Percentiles rank a stretch among this genome's conserved stretches.
Conservation (phyloP, 1,139 yeast species). For the Taiozyma onychis region DNA sequence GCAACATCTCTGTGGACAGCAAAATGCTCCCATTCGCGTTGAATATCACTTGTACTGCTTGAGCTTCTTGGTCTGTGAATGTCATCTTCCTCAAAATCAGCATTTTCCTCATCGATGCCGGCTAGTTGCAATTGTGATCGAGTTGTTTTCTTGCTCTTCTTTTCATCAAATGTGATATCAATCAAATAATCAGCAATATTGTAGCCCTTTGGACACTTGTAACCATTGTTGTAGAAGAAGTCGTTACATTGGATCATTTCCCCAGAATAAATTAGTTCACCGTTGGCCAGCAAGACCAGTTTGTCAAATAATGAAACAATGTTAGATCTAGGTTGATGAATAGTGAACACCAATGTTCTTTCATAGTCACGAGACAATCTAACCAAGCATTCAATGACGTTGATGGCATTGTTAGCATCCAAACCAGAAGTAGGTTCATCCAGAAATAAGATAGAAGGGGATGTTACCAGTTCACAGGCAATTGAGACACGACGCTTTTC, state of each 20-base stretch:
- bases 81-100: conserved; percentile 24
- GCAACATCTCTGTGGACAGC: conserved; percentile 78
- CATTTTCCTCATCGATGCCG: conserved; percentile 22
- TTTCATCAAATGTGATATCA: conserved; percentile 66
- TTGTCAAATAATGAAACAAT: conserved; percentile 88
- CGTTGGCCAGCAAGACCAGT: conserved; percentile 73
- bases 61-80: conserved; percentile 30
- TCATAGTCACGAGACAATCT: conserved; percentile 73
- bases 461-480: conserved; percentile 84
- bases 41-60: conserved; percentile 44
- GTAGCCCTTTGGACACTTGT: conserved; percentile 80
- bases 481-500: conserved; percentile 85
- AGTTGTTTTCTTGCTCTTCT: conserved; percentile 10
- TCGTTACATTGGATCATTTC: conserved; percentile 65
- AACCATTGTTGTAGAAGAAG: conserved; percentile 72
- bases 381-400: conserved; percentile 81
- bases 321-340: conserved; percentile 97
- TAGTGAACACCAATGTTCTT: conserved; percentile 86
- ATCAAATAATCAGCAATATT: conserved; percentile 91
- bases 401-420: conserved; percentile 89
- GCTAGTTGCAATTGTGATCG: conserved; percentile 18
- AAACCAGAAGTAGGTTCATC: conserved; percentile 95
- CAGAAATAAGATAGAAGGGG: conserved; percentile 72
- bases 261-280: conserved; percentile 84
- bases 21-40: conserved; percentile 84